These are phyloP conservation scores for Benincasa hispida DNA, from an alignment of 306 rosid species.

Conservation along the genomic window DNA sequence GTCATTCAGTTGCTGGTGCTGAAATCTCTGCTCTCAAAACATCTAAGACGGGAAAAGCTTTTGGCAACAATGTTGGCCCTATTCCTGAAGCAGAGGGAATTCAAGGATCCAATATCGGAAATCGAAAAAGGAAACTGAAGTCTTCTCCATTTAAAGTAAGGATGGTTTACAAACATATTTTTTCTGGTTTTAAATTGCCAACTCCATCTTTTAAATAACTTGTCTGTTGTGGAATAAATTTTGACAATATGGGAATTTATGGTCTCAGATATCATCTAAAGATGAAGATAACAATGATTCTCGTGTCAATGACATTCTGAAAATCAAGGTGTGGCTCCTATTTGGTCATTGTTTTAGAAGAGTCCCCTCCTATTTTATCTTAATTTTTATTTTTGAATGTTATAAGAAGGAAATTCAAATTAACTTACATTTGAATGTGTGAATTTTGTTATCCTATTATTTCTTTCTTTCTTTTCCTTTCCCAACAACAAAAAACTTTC, in stretches of 20 bases:
- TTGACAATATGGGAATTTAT: slow-evolving; percentile 19
- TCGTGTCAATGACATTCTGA: slow-evolving; percentile 31
- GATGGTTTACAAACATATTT: background rate
- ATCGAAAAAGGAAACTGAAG: slow-evolving; percentile 51
- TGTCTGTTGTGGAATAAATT: slow-evolving; percentile 16
- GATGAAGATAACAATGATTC: slow-evolving; percentile 34
- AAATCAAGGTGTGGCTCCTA: slow-evolving; percentile 36
- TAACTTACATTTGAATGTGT: background rate
- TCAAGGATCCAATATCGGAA: slow-evolving; percentile 27
- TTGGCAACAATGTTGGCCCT: slow-evolving; percentile 21
- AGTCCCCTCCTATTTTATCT: background rate
- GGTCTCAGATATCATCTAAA: slow-evolving; percentile 32
- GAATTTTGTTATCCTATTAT: background rate
- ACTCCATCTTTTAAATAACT: background rate
- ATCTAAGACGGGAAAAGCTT: slow-evolving; percentile 27
- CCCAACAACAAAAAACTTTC: background rate
- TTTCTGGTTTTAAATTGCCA: background rate
- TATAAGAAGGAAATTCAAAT: background rate
- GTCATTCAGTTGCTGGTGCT: slow-evolving; percentile 23
- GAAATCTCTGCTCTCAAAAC: slow-evolving; percentile 25
- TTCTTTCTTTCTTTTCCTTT: background rate
- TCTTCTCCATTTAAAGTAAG: slow-evolving; percentile 37
- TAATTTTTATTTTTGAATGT: background rate
- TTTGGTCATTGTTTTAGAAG: background rate
- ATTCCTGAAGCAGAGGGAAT: slow-evolving; percentile 31